A percentile compares a stretch with the other conserved stretches of the same genome.
These are phyloP conservation scores for Boletellus dicymbophilus DNA, from an alignment of 1,284 basidiomycete genomes.

Conservation along the genomic window DNA sequence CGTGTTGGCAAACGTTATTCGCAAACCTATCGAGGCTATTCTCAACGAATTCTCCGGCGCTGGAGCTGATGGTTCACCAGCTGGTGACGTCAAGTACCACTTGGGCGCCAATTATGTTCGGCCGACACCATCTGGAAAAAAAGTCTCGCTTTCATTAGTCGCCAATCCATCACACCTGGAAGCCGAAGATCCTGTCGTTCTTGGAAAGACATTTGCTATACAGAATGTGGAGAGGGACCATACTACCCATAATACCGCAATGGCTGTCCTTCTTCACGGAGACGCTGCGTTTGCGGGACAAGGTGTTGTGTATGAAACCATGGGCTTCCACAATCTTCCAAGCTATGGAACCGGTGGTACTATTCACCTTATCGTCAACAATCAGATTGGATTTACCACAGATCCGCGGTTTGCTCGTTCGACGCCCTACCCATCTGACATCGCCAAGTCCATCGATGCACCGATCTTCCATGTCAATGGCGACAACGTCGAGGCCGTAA, in stretches of 20 bases:
- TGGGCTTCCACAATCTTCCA: conserved; percentile 97
- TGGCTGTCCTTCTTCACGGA: conserved; percentile 96
- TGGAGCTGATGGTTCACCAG: conserved; percentile 74
- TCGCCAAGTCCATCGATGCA: conserved; percentile 98
- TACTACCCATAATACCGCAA: conserved; percentile 74
- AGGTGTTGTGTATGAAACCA: conserved; percentile 99
- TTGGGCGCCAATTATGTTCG: conserved; percentile 99
- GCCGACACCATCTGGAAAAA: conserved; percentile 97
- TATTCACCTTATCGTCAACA: conserved; percentile 99
- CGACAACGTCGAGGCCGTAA: conserved; percentile 98
- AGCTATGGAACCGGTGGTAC: conserved; percentile 98
- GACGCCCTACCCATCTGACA: conserved; percentile 98
- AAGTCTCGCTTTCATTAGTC: conserved; percentile 95
- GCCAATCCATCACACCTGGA: conserved; percentile 99
- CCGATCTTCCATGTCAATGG: conserved; percentile 99
- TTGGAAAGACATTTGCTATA: conserved; percentile 96
- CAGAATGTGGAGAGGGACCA: conserved; percentile 96
- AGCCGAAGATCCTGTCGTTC: conserved; percentile 96
- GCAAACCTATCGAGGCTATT: conserved; percentile 98
- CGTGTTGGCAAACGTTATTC: conserved; percentile 97
- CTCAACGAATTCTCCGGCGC: conserved; percentile 94
- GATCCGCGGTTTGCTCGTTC: conserved; percentile 98
- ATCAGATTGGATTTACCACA: conserved; percentile 99
- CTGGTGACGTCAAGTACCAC: conserved; percentile 99
- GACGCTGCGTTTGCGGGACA: conserved; percentile 99